These are phyloP conservation scores for Amaranthus tricolor DNA, from an alignment of 179 eudicot genomes.

Conservation along the genomic window DNA sequence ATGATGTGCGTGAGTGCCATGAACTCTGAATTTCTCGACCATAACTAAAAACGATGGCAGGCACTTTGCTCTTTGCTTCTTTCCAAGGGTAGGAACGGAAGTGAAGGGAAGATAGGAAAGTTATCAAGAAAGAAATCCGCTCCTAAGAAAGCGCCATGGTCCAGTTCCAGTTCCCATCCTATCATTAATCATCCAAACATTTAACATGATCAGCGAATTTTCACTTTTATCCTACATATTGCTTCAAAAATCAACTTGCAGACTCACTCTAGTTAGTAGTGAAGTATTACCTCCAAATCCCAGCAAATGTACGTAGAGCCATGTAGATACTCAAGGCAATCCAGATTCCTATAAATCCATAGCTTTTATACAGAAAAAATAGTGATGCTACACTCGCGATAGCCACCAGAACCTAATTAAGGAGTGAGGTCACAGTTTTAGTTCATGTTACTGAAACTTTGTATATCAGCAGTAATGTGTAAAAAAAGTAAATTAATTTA, in stretches of 20 bases:
- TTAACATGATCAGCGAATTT: not conserved
- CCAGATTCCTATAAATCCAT: slow-evolving; percentile 93
- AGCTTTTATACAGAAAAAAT: slow-evolving; percentile 49
- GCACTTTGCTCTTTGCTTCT: not conserved
- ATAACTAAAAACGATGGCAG: not conserved
- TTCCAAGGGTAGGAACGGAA: too few species aligned
- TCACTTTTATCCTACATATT: too few species aligned
- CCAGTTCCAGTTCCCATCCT: slow-evolving; percentile 95
- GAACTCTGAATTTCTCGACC: not conserved
- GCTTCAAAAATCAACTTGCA: too few species aligned
- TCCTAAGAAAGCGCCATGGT: slow-evolving; percentile 79
- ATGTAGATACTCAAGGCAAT: slow-evolving; percentile 76
- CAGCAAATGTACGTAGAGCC: slow-evolving; percentile 80
- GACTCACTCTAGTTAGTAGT: not conserved
- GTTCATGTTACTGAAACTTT: not conserved
- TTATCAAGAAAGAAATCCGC: slow-evolving; percentile 4
- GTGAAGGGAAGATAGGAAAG: too few species aligned
- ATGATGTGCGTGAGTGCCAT: not conserved
- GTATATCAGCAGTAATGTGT: not conserved
- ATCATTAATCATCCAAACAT: slow-evolving; percentile 1
- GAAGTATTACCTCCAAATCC: slow-evolving; percentile 72
- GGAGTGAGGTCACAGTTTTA: slow-evolving; percentile 6
- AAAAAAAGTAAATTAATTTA: not conserved
- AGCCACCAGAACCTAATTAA: slow-evolving; percentile 57
- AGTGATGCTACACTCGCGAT: slow-evolving; percentile 59